Percentiles rank a stretch among this genome's conserved stretches.
Conservation (phyloP, 176 grass and related monocot species). For the Saccharum spontaneum region DNA sequence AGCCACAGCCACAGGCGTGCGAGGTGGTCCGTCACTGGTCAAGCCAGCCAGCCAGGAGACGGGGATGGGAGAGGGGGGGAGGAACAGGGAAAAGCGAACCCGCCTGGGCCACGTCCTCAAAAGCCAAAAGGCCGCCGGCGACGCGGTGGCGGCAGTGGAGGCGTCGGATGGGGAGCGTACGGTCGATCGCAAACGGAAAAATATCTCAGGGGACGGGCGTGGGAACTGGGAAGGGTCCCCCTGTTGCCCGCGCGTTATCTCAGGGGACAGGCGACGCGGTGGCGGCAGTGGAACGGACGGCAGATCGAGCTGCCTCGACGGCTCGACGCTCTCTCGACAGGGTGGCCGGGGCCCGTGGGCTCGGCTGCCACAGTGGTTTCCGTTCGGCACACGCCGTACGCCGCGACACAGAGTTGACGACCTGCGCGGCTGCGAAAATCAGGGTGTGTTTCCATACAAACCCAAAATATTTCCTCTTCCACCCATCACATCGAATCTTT, state of each 20-base stretch:
- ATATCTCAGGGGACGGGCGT: neutral
- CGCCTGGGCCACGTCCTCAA: constrained; percentile 8
- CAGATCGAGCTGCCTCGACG: no score
- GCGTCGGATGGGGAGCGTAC: constrained; percentile 1
- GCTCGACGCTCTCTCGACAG: neutral
- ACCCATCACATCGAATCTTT: no score
- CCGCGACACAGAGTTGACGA: neutral
- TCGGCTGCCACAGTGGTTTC: neutral
- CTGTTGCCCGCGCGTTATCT: neutral
- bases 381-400: neutral
- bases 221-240: no score
- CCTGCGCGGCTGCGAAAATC: neutral
- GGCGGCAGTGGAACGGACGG: no score
- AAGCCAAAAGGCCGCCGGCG: neutral
- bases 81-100: constrained; percentile 23
- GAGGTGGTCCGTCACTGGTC: neutral
- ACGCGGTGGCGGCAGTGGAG: neutral
- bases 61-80: neutral
- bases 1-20: neutral
- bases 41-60: neutral
- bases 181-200: neutral
- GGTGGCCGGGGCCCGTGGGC: neutral
- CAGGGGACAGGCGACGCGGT: no score
- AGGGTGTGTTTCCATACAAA: no score
- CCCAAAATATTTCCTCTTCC: no score